Evolutionary conservation across 768 basidiomycete genomes (phyloP), one percentile per base, ranked within the genome.

Genomic region (Suillus alpinus): DNA sequence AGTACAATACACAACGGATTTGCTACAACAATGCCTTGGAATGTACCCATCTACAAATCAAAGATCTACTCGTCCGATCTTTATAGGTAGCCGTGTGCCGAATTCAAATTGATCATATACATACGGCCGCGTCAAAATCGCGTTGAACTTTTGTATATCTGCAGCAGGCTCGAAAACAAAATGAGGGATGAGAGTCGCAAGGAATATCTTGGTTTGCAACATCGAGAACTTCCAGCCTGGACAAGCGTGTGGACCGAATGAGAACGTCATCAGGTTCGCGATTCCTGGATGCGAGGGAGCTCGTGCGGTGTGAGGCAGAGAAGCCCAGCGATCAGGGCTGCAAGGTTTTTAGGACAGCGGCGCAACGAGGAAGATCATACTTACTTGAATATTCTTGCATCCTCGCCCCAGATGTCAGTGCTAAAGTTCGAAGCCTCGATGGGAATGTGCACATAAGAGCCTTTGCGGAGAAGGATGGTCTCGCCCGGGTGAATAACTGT

Each of bases 241-340:
- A 64, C 84, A 85, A 4, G 81, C 77, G 49, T 79, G 77, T 13
- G 78, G 77, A 5, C 83, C 83, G 58, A 81, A 77, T 0, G 81
- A 80, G 66, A 86, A 86, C 6, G 83, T 79, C 82, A 84, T 80
- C 32, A 82, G 34, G 63, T 81, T 80, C 26, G 73, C 78, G 12
- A 84, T 66, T 23, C 83, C 85, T 9, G 82, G 83, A 50, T 79
- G 76, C 16, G 68, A 59, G 4, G 77, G 73, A 6, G 73, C 66
- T 18, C 71, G 72, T 12, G 76, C 78, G 6, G 65, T 59, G 2
- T 69, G 58, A 0, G 81, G 78, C 10, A 82, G 70, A 18, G 76
- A 68, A 39, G 65, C 62, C 85, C 85, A 87, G 50, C 86, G 80
- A 56, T 83, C 79, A 46, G 85, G 85, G 41, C 85, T 85, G 57